A percentile compares a stretch with the other conserved stretches of the same genome.
Evolutionary conservation across 108 stramenopile species (phyloP).

Genomic region (Discostella pseudostelligera): DNA sequence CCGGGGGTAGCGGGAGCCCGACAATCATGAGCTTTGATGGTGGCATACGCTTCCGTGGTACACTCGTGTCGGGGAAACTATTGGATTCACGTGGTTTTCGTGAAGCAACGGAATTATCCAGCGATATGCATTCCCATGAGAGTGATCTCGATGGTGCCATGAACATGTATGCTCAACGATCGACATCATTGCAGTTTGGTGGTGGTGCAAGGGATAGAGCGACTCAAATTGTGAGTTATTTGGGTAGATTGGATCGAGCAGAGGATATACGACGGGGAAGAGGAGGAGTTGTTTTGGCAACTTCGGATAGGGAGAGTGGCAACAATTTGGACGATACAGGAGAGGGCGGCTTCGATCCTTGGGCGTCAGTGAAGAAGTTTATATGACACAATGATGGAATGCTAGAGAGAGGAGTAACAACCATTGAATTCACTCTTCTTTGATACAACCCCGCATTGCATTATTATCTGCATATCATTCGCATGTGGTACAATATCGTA

Average conservation of each 20-base stretch:
- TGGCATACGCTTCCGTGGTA: constrained; percentile 78
- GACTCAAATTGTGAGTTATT: constrained; percentile 63
- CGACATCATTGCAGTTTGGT: constrained; percentile 38
- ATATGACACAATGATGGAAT: background rate
- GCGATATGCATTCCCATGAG: constrained; percentile 83
- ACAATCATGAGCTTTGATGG: constrained; percentile 51
- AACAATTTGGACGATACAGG: constrained; percentile 25
- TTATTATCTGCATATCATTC: too few species aligned
- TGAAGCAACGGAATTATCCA: constrained; percentile 54
- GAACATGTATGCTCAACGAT: constrained; percentile 60
- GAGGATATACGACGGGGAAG: constrained; percentile 26
- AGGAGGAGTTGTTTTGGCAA: constrained; percentile 17
- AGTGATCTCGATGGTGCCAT: constrained; percentile 61
- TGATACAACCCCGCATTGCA: too few species aligned
- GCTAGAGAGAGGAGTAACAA: background rate
- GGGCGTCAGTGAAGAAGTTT: constrained; percentile 56
- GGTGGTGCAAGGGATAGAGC: constrained; percentile 72
- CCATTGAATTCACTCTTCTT: too few species aligned
- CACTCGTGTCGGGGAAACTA: constrained; percentile 56
- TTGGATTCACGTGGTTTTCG: constrained; percentile 76
- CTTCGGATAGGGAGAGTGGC: constrained; percentile 3
- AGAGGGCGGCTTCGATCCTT: constrained; percentile 67
- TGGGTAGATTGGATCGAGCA: constrained; percentile 62
- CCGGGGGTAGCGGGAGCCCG: background rate
- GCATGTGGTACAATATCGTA: too few species aligned